These are phyloP conservation scores for Kitagawia praeruptora DNA, from an alignment of 129 eudicot genomes.

Conservation along the genomic window DNA sequence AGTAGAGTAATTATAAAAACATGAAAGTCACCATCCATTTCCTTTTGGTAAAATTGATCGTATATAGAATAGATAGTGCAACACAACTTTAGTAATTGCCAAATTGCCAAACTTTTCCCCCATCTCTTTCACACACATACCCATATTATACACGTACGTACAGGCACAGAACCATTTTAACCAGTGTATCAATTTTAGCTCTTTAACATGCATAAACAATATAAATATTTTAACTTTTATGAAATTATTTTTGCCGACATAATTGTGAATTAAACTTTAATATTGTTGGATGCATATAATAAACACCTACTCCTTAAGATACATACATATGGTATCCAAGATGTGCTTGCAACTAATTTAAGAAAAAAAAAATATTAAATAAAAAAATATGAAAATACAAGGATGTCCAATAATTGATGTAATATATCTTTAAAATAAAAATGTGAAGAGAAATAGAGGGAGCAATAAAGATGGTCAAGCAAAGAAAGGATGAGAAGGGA, in stretches of 20 bases:
- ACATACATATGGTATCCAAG: no score
- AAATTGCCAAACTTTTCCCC: constrained; percentile 8
- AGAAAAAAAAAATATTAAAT: no score
- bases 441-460: neutral
- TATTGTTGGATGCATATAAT: no score
- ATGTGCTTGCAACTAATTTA: no score
- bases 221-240: neutral
- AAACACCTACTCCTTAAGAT: no score
- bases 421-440: neutral
- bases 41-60: constrained; percentile 22
- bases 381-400: no score
- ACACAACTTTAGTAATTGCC: constrained; percentile 14
- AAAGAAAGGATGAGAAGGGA: constrained; percentile 3
- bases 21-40: constrained; percentile 34
- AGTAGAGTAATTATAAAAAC: constrained; percentile 1
- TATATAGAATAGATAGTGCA: constrained; percentile 19
- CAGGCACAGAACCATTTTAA: neutral
- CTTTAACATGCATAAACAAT: neutral
- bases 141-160: neutral
- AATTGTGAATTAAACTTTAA: neutral
- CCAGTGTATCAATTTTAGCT: neutral
- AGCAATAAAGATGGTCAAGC: constrained; percentile 1
- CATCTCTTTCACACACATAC: neutral
- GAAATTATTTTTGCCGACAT: neutral
- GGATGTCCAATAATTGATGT: neutral